Evolutionary conservation across 495 filamentous ascomycete species (phyloP), one percentile per base, ranked within the genome.

Genomic region (Aspergillus wentii): DNA sequence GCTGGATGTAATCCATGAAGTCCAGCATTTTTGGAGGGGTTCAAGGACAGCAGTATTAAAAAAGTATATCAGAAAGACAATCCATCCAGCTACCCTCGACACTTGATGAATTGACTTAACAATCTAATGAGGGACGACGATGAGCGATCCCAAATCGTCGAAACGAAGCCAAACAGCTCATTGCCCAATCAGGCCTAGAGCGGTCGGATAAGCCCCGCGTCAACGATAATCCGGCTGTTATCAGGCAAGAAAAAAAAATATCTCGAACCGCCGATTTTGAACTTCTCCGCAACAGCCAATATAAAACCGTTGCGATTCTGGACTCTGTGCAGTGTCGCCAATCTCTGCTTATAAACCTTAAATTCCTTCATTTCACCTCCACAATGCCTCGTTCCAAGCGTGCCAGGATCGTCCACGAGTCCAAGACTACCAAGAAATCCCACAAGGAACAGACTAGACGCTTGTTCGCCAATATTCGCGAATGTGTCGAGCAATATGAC

Each of bases 1-100:
- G 78, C 61, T 94, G 91, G 62, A 98, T 81, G 65, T 94, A 90
- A 57, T 96, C 88, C 90, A 97, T 98, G 71, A 96, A 98, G 60
- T 87, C 83, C 68, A 94, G 80, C 92, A 98, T 98, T 43, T 39
- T 70, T 42, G 35, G 33, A 17, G 26, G 15, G 20, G 30, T 17
- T n/a, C 15, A 21, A 14, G 31, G 10, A 37, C 6, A 36, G 6
- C 13, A 34, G 31, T 1, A 21, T 34, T 17, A 18, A 20, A 2
- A 25, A 21, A 11, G 11, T n/a, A n/a, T 8, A 35, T 36, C 26
- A 8, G 8, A 23, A 6, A 14, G 22, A 6, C 33, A 37, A 8
- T 16, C 28, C n/a, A n/a, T n/a, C n/a, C n/a, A n/a, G n/a, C n/a
- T n/a, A n/a, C n/a, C n/a, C n/a, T n/a, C n/a, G n/a, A n/a, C n/a